Percentiles rank a stretch among this genome's conserved stretches.
phyloP scores from a whole-genome alignment of 169 alveolate species.

The Plasmodium gallinaceum region DNA sequence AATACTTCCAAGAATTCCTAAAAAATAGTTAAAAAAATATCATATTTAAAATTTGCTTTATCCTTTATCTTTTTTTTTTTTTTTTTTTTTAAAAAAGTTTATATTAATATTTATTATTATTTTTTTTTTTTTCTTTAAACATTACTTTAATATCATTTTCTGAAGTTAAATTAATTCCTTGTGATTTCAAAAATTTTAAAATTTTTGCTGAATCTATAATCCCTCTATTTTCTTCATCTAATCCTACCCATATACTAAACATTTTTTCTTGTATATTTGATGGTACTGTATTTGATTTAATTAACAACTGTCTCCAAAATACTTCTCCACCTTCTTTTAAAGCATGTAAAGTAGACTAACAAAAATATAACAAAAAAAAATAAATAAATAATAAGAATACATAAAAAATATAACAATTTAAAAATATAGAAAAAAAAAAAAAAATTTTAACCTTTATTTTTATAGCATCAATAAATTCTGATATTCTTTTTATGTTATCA shows the following conservation, averaged over 20 bases:
- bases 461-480: slow-evolving; percentile 76
- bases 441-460: slow-evolving; percentile 47
- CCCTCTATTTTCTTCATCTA: slow-evolving; percentile 83
- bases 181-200: slow-evolving; percentile 77
- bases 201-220: slow-evolving; percentile 78
- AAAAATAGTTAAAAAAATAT: not conserved
- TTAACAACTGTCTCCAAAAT: slow-evolving; percentile 81
- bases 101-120: no score
- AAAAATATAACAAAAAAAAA: slow-evolving; percentile 7
- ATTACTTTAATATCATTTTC: slow-evolving; percentile 79
- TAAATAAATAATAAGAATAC: not conserved
- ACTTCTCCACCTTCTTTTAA: slow-evolving; percentile 82
- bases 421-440: not conserved
- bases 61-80: no score
- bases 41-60: not conserved
- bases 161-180: slow-evolving; percentile 76
- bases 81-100: no score
- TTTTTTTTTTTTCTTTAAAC: not conserved
- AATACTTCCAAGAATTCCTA: slow-evolving; percentile 78
- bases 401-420: slow-evolving; percentile 16
- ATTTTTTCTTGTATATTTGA: slow-evolving; percentile 77
- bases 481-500: slow-evolving; percentile 73
- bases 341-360: slow-evolving; percentile 81
- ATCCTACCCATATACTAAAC: slow-evolving; percentile 79
- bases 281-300: slow-evolving; percentile 77